Evolutionary conservation across 768 basidiomycete genomes (phyloP), one percentile per base, ranked within the genome.

Genomic region (Boletus eberwhitei): DNA sequence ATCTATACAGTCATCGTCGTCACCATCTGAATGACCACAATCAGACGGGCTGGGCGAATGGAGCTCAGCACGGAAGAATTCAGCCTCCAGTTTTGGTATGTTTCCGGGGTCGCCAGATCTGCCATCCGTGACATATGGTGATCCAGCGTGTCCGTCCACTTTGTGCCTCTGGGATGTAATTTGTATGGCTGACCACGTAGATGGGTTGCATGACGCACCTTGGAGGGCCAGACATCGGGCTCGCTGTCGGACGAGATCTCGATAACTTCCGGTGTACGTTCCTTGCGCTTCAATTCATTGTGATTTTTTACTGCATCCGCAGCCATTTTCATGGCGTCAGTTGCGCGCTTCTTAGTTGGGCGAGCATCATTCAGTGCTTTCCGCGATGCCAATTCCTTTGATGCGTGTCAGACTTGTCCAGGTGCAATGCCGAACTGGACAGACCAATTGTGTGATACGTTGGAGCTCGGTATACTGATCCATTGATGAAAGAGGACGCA

Each of bases 241-340:
- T 72, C 68, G 21, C 70, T 70, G 45, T 71, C 68, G n/a, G 68
- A 70, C 3, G 61, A 59, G 37, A 72, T 59, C 32, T 59, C 64
- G 47, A 72, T 64, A 2, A 62, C 40, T 21, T 69, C 64, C 1
- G 1, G 21, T 21, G 16, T 14, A 13, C 37, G 53, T 4, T 54
- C 57, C 45, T 66, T 67, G 26, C 68, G 64, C 53, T 70, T 72
- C 38, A 64, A 31, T 9, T 58, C 47, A n/a, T 7, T 21, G 6
- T 48, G 41, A n/a, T 41, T 53, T 5, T 49, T 43, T 4, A 64
- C 52, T n/a, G 21, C 53, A 13, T 57, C 54, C 5, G 48, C 17
- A 13, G 59, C 57, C 52, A 66, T 61, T 42, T 51, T 58, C 2
- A 67, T 34, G 26, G 61, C 58, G 37, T 59, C 50, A 2, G 53